Conservation (phyloP, 805 yeast species). For the Candida jianshihensis region DNA sequence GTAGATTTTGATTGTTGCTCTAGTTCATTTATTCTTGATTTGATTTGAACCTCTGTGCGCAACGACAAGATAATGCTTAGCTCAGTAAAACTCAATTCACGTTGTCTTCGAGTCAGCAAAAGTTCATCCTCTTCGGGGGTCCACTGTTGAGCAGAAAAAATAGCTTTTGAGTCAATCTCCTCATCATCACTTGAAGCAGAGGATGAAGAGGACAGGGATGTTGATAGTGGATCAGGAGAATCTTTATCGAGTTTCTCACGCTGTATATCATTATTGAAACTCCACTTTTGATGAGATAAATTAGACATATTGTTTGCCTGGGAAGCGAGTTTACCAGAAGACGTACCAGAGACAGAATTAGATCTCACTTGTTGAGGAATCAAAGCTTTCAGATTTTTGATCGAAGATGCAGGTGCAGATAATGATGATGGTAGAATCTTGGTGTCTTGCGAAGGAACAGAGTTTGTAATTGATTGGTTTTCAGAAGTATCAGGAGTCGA, state of each 20-base stretch:
- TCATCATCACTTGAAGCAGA: not conserved
- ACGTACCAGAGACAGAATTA: not conserved
- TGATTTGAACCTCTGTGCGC: slow-evolving; percentile 69
- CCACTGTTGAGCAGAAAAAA: slow-evolving; percentile 27
- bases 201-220: slow-evolving; percentile 1
- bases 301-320: not conserved
- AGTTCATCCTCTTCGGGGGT: slow-evolving; percentile 65
- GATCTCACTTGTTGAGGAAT: slow-evolving; percentile 3
- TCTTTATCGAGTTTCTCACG: not conserved
- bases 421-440: too few species aligned
- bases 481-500: not conserved
- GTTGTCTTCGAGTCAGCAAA: slow-evolving; percentile 43
- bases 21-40: slow-evolving; percentile 48
- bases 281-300: slow-evolving; percentile 8
- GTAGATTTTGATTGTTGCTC: slow-evolving; percentile 15
- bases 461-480: not conserved
- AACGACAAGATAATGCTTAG: slow-evolving; percentile 64
- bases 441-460: not conserved
- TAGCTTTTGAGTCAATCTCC: too few species aligned
- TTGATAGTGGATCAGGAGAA: slow-evolving; percentile 9
- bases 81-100: slow-evolving; percentile 66
- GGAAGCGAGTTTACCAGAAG: slow-evolving; percentile 4
- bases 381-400: not conserved
- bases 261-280: slow-evolving; percentile 2
- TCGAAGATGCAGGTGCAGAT: not conserved